Percentiles rank a stretch among this genome's conserved stretches.
Evolutionary conservation across 1,139 yeast genomes (phyloP).

Genomic region (Debaryomycetaceae sp.): DNA sequence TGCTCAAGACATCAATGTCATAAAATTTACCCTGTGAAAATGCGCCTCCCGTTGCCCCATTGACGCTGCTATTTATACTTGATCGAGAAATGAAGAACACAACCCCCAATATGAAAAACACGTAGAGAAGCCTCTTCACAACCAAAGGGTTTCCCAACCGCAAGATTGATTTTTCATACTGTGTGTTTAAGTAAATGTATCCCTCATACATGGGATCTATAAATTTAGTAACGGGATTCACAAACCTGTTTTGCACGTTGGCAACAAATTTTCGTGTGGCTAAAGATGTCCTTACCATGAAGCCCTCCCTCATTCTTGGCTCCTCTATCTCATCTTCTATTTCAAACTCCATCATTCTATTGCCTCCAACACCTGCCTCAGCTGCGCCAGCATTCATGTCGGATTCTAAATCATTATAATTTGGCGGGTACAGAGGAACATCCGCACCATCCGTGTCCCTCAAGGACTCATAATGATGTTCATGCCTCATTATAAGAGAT

Average conservation of each 20-base stretch:
- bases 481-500: constrained; percentile 1
- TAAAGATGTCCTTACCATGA: constrained; percentile 26
- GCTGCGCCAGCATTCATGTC: constrained; percentile 2
- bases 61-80: constrained; percentile 47
- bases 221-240: constrained; percentile 52
- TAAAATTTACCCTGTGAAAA: constrained; percentile 59
- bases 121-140: constrained; percentile 71
- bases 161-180: constrained; percentile 56
- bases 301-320: constrained; percentile 16
- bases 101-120: constrained; percentile 55
- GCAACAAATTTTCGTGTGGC: constrained; percentile 31
- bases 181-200: constrained; percentile 40
- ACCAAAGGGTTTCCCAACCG: constrained; percentile 83
- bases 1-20: constrained; percentile 50
- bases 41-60: constrained; percentile 39
- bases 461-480: constrained; percentile 6
- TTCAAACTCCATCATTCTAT: constrained; percentile 34
- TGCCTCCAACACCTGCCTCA: constrained; percentile 1
- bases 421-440: constrained; percentile 29
- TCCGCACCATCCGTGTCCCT: constrained; percentile 3
- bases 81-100: constrained; percentile 58
- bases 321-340: constrained; percentile 31
- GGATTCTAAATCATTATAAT: constrained; percentile 20
- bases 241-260: constrained; percentile 42
- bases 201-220: constrained; percentile 70